Conservation (phyloP, 2,329 filamentous ascomycete genomes). For the Juglanconis juglandina region DNA sequence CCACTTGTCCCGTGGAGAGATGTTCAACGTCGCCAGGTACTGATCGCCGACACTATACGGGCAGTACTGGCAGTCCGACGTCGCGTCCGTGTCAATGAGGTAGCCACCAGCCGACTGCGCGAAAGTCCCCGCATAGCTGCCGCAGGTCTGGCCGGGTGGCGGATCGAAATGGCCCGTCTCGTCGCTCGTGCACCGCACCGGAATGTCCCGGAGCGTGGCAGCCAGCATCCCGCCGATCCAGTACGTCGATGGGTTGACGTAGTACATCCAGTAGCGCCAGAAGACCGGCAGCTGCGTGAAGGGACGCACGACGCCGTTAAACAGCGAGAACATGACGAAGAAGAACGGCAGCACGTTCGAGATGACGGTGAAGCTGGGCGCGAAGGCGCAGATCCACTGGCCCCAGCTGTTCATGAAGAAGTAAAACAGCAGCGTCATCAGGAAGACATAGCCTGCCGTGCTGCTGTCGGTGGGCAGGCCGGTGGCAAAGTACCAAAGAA, state of each 20-base stretch:
- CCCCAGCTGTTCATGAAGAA: constrained; percentile 74
- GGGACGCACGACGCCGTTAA: constrained; percentile 74
- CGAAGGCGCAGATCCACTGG: constrained; percentile 82
- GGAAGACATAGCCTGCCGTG: constrained; percentile 14
- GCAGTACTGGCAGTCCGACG: constrained; percentile 65
- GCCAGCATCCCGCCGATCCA: constrained; percentile 69
- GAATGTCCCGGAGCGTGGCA: constrained; percentile 45
- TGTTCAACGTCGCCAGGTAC: constrained; percentile 29
- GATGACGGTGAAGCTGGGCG: constrained; percentile 77
- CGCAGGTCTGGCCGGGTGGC: constrained; percentile 57
- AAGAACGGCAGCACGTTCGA: constrained; percentile 71
- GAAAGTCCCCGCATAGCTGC: constrained; percentile 54
- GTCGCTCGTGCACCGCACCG: not conserved
- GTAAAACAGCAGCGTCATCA: constrained; percentile 73
- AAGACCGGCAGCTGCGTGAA: constrained; percentile 64
- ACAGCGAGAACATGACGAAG: constrained; percentile 65
- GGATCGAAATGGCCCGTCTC: constrained; percentile 43
- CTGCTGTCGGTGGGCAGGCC: constrained; percentile 59
- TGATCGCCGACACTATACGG: constrained; percentile 39
- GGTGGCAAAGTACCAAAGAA: constrained; percentile 69
- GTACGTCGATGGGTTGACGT: constrained; percentile 65
- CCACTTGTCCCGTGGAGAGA: constrained; percentile 62
- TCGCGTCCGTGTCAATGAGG: constrained; percentile 51
- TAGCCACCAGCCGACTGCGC: constrained; percentile 56
- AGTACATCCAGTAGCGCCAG: constrained; percentile 72